Evolutionary conservation across 306 rosid species (phyloP).

Genomic region (Prunus campanulata): DNA sequence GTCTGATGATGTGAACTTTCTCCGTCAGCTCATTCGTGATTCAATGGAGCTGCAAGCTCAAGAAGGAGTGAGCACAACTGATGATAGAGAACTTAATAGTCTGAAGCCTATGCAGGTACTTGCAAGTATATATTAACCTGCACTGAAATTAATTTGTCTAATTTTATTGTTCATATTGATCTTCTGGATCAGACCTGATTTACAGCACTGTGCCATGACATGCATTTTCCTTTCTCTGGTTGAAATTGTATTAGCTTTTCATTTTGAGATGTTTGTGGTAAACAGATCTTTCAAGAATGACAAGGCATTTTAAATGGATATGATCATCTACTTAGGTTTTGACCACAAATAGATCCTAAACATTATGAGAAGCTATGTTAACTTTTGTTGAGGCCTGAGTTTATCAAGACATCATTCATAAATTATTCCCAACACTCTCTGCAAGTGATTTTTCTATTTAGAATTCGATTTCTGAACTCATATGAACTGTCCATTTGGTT

Average conservation of each 20-base stretch:
- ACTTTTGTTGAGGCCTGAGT: not conserved
- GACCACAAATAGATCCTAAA: not conserved
- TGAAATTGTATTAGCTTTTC: not conserved
- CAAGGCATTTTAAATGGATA: not conserved
- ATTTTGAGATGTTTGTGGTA: not conserved
- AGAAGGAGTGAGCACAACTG: conserved; percentile 47
- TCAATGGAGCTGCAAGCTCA: conserved; percentile 94
- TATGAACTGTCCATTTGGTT: not conserved
- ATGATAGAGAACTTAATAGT: conserved; percentile 44
- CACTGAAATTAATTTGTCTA: not conserved
- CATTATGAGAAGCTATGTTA: not conserved
- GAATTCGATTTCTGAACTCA: not conserved
- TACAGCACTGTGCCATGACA: not conserved
- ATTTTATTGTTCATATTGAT: not conserved
- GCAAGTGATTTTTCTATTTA: not conserved
- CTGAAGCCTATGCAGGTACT: conserved; percentile 87
- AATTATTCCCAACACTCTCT: not conserved
- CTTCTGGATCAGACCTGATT: conserved; percentile 1
- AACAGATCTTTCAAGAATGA: not conserved
- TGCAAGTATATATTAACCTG: conserved; percentile 15
- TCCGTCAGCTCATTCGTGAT: conserved; percentile 78
- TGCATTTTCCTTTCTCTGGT: not conserved
- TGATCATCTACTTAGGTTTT: not conserved
- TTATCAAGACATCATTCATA: not conserved
- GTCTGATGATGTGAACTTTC: conserved; percentile 94